A percentile compares a stretch with the other conserved stretches of the same genome.
phyloP scores from a whole-genome alignment of 345 rosid species.

The Theobroma cacao region DNA sequence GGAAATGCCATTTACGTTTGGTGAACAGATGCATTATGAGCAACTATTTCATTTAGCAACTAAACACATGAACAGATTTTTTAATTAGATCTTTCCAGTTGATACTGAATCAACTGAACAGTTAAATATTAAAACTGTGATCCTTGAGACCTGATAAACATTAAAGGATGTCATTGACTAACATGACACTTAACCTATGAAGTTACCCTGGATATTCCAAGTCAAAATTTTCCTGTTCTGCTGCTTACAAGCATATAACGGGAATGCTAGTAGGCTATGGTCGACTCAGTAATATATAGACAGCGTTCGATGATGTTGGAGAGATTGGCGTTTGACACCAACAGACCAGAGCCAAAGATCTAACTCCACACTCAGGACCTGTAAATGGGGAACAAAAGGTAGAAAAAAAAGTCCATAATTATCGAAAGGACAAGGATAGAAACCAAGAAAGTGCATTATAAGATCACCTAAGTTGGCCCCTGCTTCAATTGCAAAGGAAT shows the following conservation, averaged over 20 bases:
- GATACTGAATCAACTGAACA: neutral
- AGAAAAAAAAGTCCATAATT: conserved; percentile 7
- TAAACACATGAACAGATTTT: neutral
- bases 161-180: neutral
- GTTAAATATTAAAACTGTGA: neutral
- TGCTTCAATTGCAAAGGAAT: neutral
- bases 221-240: conserved; percentile 5
- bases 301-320: conserved; percentile 65
- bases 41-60: neutral
- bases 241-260: neutral
- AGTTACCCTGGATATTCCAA: neutral
- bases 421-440: neutral
- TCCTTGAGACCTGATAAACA: neutral
- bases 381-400: conserved; percentile 20
- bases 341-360: conserved; percentile 90
- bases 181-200: neutral
- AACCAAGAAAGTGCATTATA: neutral
- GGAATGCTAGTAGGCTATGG: neutral
- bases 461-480: neutral
- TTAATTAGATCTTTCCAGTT: neutral
- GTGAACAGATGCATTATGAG: neutral
- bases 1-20: neutral
- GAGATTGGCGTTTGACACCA: conserved; percentile 51
- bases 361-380: conserved; percentile 73
- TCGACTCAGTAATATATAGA: conserved; percentile 58